phyloP scores from a whole-genome alignment of 2,329 filamentous ascomycete species.

The Pseudopyricularia cyperi region DNA sequence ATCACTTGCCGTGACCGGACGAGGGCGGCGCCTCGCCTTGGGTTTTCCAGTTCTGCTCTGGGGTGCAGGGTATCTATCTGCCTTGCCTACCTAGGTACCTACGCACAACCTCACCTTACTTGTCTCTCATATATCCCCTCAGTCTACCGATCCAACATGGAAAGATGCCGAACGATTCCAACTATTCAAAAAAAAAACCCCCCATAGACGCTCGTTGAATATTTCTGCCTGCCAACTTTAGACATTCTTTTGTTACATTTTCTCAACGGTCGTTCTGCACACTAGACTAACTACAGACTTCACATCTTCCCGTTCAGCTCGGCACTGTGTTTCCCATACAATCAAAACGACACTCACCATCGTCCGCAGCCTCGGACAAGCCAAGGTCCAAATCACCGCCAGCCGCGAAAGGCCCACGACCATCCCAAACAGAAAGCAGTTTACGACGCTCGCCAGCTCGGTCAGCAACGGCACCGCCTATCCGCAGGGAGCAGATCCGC shows the following conservation, averaged over 20 bases:
- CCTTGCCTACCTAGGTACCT: no score
- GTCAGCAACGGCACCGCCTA: background rate
- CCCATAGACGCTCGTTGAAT: no score
- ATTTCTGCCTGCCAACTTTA: background rate
- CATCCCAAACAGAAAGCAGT: background rate
- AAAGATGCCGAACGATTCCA: no score
- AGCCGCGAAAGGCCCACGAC: background rate
- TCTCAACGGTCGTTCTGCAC: background rate
- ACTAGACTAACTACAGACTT: background rate
- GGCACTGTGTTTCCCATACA: background rate
- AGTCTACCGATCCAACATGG: no score
- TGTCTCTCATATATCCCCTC: no score
- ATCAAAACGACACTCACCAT: background rate
- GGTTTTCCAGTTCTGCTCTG: background rate
- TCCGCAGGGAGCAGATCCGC: background rate
- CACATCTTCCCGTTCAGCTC: background rate
- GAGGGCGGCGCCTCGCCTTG: background rate
- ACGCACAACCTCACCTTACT: no score
- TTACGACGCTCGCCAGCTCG: background rate
- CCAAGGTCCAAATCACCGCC: background rate
- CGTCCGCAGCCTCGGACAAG: background rate
- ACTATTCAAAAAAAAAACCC: no score
- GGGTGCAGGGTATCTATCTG: background rate
- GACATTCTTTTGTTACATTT: background rate
- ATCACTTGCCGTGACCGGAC: background rate